Evolutionary conservation across 371 early-diverging fungal genomes (phyloP), one percentile per base, ranked within the genome.

Genomic region (Conidiobolus incongruus): DNA sequence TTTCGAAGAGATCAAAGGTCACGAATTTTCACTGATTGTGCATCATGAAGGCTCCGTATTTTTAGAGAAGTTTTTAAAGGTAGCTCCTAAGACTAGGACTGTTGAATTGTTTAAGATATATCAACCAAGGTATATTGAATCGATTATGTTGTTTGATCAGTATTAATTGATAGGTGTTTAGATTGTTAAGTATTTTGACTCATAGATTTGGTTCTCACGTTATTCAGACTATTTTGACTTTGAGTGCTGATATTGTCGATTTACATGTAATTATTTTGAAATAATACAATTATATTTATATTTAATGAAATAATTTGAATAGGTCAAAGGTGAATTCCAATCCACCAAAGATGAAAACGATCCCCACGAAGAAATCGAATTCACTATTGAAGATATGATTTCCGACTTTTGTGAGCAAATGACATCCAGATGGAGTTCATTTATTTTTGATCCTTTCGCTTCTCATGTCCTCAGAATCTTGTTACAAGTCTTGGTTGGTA

Each of bases 171-270:
- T 40, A 31, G 28, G 15, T 40, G 17, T 17, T 4, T 51, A 73
- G 70, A 38, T 67, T 65, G 24, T 51, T 72, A 17, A 67, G 68
- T 46, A 60, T 85, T 34, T 77, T 81, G 35, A 65, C 73, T 4
- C 82, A 88, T 55, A 75, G 77, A 38, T 85, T 80, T 46, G 84
- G 77, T 4, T 85, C 85, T 2, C 89, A 88, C 40, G 84, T 83
- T 1, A 66, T 68, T 39, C 89, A 88, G 54, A 79, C 83, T 2
- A 48, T 83, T 8, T 52, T 85, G 40, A 63, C 68, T 0, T 53
- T 82, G 5, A 68, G 71, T n/a, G 74, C 77, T 0, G 72, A 73
- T 41, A 65, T 75, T 11, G 65, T 85, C 7, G 80, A 83, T 40
- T 59, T 73, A 23, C 84, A 85, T 50, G 67, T 77, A 32, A 55